Percentiles rank a stretch among this genome's conserved stretches.
Conservation (phyloP, 192 early-diverging fungal genomes). For the Coemansia sp. region DNA sequence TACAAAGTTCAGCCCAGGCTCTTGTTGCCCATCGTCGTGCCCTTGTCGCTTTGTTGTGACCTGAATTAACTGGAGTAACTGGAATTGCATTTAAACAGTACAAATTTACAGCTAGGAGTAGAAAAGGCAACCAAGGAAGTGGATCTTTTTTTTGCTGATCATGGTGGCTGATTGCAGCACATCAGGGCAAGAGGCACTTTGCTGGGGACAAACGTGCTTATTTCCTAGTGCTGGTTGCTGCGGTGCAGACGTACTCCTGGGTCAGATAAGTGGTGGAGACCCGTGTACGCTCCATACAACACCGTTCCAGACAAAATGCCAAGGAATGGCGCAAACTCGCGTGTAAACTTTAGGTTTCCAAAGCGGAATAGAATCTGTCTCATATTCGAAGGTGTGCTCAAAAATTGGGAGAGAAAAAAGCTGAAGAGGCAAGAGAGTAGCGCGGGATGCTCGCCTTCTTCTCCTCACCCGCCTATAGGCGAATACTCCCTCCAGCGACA, state of each 20-base stretch:
- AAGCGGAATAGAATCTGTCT: slow-evolving; percentile 18
- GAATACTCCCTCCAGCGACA: not conserved
- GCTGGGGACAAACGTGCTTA: no score
- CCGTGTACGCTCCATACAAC: slow-evolving; percentile 26
- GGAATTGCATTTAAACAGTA: not conserved
- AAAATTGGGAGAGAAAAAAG: not conserved
- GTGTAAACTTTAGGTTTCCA: slow-evolving; percentile 14
- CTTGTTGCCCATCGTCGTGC: not conserved
- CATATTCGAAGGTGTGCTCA: not conserved
- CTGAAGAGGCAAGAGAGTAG: not conserved
- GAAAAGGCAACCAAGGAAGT: not conserved
- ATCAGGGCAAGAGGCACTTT: no score
- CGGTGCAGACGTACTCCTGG: slow-evolving; percentile 24
- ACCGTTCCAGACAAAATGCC: not conserved
- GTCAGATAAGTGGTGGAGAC: slow-evolving; percentile 3
- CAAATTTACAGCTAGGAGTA: not conserved
- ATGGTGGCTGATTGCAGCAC: not conserved
- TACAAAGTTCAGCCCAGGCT: slow-evolving; percentile 17
- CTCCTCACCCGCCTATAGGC: not conserved
- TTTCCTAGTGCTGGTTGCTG: slow-evolving; percentile 19
- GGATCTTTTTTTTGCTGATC: not conserved
- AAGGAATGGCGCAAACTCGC: slow-evolving; percentile 17
- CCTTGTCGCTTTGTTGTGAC: not conserved
- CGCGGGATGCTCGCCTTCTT: not conserved
- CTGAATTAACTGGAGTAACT: not conserved